Percentiles rank a stretch among this genome's conserved stretches.
Conservation (phyloP, 345 rosid species). For the Euphorbia peplus region DNA sequence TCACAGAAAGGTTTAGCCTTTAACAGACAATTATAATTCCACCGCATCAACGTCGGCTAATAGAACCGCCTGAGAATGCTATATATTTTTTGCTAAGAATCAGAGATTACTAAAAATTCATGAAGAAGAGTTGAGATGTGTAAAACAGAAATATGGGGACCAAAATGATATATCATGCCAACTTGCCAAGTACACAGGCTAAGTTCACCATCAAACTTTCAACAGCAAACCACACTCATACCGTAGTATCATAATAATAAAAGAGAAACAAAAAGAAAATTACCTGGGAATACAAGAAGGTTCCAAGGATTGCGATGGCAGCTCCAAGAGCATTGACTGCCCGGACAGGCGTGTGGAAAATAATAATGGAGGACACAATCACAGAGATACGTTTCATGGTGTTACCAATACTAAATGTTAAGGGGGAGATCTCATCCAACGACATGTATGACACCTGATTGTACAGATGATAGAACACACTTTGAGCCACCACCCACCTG, state of each 20-base stretch:
- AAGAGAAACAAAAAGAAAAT: background rate
- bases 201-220: background rate
- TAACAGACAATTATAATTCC: no score
- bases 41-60: no score
- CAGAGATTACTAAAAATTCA: no score
- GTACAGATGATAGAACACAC: conserved; percentile 98
- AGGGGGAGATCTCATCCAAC: conserved; percentile 84
- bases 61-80: no score
- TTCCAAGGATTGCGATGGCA: conserved; percentile 92
- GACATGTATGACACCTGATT: conserved; percentile 99
- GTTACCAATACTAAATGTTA: conserved; percentile 96
- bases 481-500: conserved; percentile 98
- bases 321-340: conserved; percentile 95
- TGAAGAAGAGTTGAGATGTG: no score
- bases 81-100: no score
- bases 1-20: no score
- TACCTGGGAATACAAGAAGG: conserved; percentile 99
- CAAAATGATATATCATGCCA: no score
- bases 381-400: conserved; percentile 99
- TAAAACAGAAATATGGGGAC: no score
- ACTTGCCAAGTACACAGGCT: background rate
- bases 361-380: conserved; percentile 95
- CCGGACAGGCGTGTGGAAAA: conserved; percentile 93
- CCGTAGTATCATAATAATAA: no score
- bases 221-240: background rate